These are phyloP conservation scores for Centaurea solstitialis DNA, from an alignment of 129 eudicot species.

Conservation along the genomic window DNA sequence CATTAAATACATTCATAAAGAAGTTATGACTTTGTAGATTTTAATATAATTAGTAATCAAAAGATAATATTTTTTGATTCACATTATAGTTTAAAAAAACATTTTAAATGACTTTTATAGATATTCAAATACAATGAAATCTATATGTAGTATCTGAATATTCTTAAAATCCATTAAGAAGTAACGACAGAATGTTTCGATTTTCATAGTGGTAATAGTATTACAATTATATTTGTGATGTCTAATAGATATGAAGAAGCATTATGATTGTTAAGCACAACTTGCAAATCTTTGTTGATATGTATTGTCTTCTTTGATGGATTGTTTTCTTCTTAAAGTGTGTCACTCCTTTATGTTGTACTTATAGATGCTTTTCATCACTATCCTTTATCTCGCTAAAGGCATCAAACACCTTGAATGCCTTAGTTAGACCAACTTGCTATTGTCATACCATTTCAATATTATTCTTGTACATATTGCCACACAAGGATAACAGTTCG, in stretches of 20 bases:
- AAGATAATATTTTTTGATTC: background rate
- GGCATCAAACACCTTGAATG: no score
- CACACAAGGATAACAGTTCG: no score
- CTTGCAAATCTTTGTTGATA: background rate
- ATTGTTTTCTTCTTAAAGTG: background rate
- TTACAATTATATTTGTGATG: background rate
- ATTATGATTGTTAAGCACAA: background rate
- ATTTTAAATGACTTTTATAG: background rate
- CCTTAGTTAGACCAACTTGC: no score
- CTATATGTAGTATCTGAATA: background rate
- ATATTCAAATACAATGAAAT: background rate
- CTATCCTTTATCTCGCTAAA: background rate
- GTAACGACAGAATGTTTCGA: background rate
- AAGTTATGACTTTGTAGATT: slow-evolving; percentile 24
- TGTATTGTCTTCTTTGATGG: background rate
- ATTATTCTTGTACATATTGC: no score
- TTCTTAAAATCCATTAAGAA: no score
- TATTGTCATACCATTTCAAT: no score
- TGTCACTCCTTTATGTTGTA: background rate
- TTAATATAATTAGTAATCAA: background rate
- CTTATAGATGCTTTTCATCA: background rate
- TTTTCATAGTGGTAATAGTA: background rate
- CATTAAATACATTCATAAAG: slow-evolving; percentile 24
- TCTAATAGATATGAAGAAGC: background rate
- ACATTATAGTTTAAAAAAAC: no score